Evolutionary conservation across 768 basidiomycete genomes (phyloP).

Genomic region (Kwoniella pini): DNA sequence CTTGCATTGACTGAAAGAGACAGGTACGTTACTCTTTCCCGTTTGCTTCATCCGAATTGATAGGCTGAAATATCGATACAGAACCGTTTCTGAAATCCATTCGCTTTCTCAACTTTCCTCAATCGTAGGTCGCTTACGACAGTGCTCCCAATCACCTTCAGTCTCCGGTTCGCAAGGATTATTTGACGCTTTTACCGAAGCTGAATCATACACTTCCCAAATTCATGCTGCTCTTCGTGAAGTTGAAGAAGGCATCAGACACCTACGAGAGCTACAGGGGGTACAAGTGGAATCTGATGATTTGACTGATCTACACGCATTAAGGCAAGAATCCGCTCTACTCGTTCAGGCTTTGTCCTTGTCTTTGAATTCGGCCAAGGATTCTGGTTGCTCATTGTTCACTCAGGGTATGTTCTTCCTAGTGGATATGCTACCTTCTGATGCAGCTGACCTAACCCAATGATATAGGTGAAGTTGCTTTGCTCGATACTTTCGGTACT

Average conservation of each 20-base stretch:
- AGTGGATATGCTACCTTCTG: too few species aligned
- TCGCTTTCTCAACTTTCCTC: constrained; percentile 8
- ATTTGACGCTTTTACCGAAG: constrained; percentile 4
- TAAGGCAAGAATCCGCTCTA: constrained; percentile 19
- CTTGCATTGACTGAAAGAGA: constrained; percentile 66
- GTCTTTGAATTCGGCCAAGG: constrained; percentile 5
- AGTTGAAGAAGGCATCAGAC: constrained; percentile 31
- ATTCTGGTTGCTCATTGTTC: constrained; percentile 23
- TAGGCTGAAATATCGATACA: background rate
- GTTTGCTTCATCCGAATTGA: background rate
- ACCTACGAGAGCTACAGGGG: constrained; percentile 35
- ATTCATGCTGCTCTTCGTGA: constrained; percentile 27
- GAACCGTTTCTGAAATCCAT: constrained; percentile 8
- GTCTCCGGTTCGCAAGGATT: constrained; percentile 16
- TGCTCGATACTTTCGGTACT: constrained; percentile 8
- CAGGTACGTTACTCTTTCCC: constrained; percentile 60
- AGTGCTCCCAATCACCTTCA: constrained; percentile 15
- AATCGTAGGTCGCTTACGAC: constrained; percentile 21
- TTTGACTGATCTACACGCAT: constrained; percentile 20
- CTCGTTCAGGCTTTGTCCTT: constrained; percentile 17
- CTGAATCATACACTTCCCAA: constrained; percentile 3
- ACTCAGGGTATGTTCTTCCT: constrained; percentile 25
- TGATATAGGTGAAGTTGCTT: constrained; percentile 15
- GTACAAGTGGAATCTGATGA: constrained; percentile 12
- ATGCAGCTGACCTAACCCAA: too few species aligned